These are phyloP conservation scores for Boletus sp. DNA, from an alignment of 1,284 basidiomycete genomes.

Conservation along the genomic window DNA sequence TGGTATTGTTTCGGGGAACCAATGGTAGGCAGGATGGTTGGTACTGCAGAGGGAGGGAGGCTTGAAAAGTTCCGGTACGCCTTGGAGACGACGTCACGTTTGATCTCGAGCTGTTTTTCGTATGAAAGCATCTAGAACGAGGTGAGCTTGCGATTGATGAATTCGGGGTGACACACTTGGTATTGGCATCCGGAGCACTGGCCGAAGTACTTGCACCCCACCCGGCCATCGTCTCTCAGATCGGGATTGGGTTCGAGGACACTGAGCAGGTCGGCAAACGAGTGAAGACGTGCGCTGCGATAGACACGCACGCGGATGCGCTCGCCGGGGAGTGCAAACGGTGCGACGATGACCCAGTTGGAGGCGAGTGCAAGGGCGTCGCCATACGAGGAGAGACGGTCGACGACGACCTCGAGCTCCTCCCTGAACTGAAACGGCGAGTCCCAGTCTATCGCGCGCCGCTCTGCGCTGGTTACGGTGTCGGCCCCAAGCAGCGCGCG, in stretches of 20 bases:
- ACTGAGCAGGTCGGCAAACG: conserved; percentile 76
- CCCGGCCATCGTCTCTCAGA: conserved; percentile 64
- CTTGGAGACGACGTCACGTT: conserved; percentile 85
- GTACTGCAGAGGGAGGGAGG: conserved; percentile 62
- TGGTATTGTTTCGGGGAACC: conserved; percentile 87
- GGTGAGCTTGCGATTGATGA: conserved; percentile 12
- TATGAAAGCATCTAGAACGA: conserved; percentile 81
- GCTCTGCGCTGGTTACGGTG: conserved; percentile 53
- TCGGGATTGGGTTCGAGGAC: conserved; percentile 68
- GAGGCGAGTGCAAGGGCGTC: conserved; percentile 63
- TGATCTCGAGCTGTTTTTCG: conserved; percentile 83
- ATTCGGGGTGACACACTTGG: conserved; percentile 51
- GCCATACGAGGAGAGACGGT: conserved; percentile 69
- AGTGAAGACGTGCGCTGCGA: conserved; percentile 67
- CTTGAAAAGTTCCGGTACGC: conserved; percentile 85
- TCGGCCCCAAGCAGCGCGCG: conserved; percentile 67
- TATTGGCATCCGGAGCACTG: conserved; percentile 81
- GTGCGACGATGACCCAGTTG: conserved; percentile 82
- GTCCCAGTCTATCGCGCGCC: conserved; percentile 55
- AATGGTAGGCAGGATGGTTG: conserved; percentile 76
- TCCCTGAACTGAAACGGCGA: conserved; percentile 63
- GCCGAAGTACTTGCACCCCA: conserved; percentile 87
- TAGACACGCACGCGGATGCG: conserved; percentile 73
- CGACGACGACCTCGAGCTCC: conserved; percentile 71
- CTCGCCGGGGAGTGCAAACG: conserved; percentile 85